Base-by-base conservation (phyloP, 495 filamentous ascomycete species). In the Aspergillus egyptiacus region DNA sequence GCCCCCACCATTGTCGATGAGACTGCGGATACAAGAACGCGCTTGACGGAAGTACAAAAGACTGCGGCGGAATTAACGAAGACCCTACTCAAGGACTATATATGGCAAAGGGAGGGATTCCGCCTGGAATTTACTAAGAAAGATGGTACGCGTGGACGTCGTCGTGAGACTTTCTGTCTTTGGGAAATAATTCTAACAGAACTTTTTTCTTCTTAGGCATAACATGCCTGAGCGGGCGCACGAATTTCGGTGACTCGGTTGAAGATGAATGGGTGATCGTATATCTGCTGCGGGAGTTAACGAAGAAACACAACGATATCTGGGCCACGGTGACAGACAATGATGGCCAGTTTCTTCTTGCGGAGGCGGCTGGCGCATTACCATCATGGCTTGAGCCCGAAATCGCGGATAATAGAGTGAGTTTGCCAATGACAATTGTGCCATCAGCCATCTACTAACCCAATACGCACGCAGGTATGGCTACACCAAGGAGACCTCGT, bases 231-330 rank as follows among this genome's bases (percentile, higher is more conserved):
- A 74, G 77, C 40, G 90, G 90, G 8, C 69, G 72, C 35, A 93
- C 88, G 5, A 84, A 89, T 58, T 96, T 85, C 53, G 91, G 91
- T 6, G 93, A 98, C 65, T 89, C 88, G 3, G 82, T 96, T 6
- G 93, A 95, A 58, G 93, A 98, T 60, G 94, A 97, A 70, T 98
- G 93, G 93, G 78, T 96, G 2, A 82, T 96, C 43, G 89, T 96
- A 20, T 95, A 91, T 65, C 64, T 97, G 9, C 76, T 98, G n/a
- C 81, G 86, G 28, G 84, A 89, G 58, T 66, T 96, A 49, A 91
- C 82, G 59, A 84, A 73, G 56, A 66, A 78, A 46, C 88, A 86
- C 53, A 73, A 77, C 43, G 77, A 86, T 46, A 69, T 91, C 6
- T 97, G 91, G 93, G 75, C 90, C 32, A 79, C 83, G 38, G 78